phyloP scores from a whole-genome alignment of 345 rosid species.

The Aurinia saxatilis region DNA sequence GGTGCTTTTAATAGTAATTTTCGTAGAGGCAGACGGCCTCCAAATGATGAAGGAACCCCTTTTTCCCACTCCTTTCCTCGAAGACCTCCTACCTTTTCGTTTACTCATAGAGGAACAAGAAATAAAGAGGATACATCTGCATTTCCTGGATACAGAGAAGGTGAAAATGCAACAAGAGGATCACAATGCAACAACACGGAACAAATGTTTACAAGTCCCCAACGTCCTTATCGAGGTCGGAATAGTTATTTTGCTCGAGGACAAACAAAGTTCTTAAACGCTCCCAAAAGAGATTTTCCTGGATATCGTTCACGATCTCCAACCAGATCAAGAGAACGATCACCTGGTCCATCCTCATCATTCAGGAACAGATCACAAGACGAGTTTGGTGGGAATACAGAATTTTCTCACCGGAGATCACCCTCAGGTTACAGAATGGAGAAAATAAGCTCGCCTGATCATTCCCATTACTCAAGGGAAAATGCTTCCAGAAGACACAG shows the following conservation, averaged over 20 bases:
- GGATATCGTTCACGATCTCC: slow-evolving; percentile 67
- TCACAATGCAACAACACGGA: slow-evolving; percentile 39
- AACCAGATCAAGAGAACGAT: slow-evolving; percentile 44
- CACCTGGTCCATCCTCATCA: slow-evolving; percentile 67
- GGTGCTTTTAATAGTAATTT: slow-evolving; percentile 42
- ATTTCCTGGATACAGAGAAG: slow-evolving; percentile 50
- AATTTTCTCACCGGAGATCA: slow-evolving; percentile 52
- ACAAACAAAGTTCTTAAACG: slow-evolving; percentile 42
- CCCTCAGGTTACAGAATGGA: slow-evolving; percentile 59
- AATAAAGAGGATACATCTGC: slow-evolving; percentile 53
- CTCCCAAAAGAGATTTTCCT: slow-evolving; percentile 41
- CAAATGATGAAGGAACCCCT: slow-evolving; percentile 34
- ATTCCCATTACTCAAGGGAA: slow-evolving; percentile 51
- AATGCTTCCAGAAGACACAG: slow-evolving; percentile 55
- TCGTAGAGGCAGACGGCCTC: slow-evolving; percentile 54
- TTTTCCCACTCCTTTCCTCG: slow-evolving; percentile 38
- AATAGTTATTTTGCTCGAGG: slow-evolving; percentile 51
- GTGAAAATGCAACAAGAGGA: slow-evolving; percentile 49
- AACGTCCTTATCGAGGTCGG: slow-evolving; percentile 47
- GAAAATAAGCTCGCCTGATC: slow-evolving; percentile 59
- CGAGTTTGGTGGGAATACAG: slow-evolving; percentile 52
- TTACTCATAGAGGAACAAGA: slow-evolving; percentile 47
- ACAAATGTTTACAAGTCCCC: slow-evolving; percentile 38
- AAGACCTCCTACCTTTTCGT: slow-evolving; percentile 46
- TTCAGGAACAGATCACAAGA: slow-evolving; percentile 69